A percentile compares a stretch with the other conserved stretches of the same genome.
phyloP scores from a whole-genome alignment of 768 basidiomycete genomes.

The Termitomyces sp. region DNA sequence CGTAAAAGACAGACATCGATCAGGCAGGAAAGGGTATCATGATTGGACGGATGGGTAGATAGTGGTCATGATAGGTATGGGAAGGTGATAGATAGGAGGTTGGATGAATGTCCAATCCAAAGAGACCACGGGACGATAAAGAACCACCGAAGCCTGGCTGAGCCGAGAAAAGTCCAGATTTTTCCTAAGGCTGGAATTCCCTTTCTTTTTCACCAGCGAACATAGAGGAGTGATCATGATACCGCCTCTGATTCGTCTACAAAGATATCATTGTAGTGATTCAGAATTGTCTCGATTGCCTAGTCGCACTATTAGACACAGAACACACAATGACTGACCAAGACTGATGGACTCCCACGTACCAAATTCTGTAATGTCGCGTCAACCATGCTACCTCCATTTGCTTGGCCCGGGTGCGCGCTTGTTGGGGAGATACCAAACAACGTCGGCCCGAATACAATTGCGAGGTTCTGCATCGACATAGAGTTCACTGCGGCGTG shows the following conservation, averaged over 20 bases:
- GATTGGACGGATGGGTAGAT: neutral
- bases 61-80: neutral
- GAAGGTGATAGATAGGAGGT: neutral
- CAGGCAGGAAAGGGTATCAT: neutral
- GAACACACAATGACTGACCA: too few relatives aligned
- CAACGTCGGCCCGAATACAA: slow-evolving; percentile 97
- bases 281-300: slow-evolving; percentile 94
- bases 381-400: slow-evolving; percentile 56
- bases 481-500: slow-evolving; percentile 81
- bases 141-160: neutral
- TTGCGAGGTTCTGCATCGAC: slow-evolving; percentile 89
- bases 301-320: slow-evolving; percentile 25
- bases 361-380: slow-evolving; percentile 71
- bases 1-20: neutral
- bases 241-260: slow-evolving; percentile 72
- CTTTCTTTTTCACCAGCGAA: neutral
- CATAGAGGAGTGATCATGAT: neutral
- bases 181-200: neutral
- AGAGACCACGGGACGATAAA: neutral
- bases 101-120: neutral
- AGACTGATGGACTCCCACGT: slow-evolving; percentile 11
- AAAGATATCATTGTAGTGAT: slow-evolving; percentile 94
- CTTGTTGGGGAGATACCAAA: slow-evolving; percentile 51
- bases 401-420: slow-evolving; percentile 42
- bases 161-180: neutral